These are phyloP conservation scores for Boletus pseudo-olivaceus DNA, from an alignment of 768 basidiomycete species.

Conservation along the genomic window DNA sequence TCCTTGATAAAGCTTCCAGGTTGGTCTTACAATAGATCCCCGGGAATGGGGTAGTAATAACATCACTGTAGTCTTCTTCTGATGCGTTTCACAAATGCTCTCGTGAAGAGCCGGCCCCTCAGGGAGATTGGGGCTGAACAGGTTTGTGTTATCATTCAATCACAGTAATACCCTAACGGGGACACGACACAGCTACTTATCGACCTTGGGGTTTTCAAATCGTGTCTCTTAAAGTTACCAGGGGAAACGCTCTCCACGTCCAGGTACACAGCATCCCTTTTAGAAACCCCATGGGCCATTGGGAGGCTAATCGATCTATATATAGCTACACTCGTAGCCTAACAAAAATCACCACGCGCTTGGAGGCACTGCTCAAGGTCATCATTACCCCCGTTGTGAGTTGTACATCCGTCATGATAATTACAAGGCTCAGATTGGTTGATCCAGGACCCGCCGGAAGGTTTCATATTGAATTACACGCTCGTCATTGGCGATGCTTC, in stretches of 20 bases:
- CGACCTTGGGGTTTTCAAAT: slow-evolving; percentile 85
- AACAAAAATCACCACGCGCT: slow-evolving; percentile 70
- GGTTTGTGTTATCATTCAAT: slow-evolving; percentile 36
- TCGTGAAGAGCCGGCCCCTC: slow-evolving; percentile 88
- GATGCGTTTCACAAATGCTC: slow-evolving; percentile 81
- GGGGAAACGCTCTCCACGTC: slow-evolving; percentile 59
- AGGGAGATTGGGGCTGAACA: slow-evolving; percentile 95
- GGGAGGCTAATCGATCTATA: slow-evolving; percentile 11
- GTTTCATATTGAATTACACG: slow-evolving; percentile 94
- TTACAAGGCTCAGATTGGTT: neutral
- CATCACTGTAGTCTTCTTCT: slow-evolving; percentile 61
- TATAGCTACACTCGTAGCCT: slow-evolving; percentile 79
- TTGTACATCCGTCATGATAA: slow-evolving; percentile 6
- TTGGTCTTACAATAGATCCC: slow-evolving; percentile 32
- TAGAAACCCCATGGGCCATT: neutral
- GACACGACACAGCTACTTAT: slow-evolving; percentile 63
- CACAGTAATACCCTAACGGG: slow-evolving; percentile 2
- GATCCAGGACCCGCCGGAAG: slow-evolving; percentile 83
- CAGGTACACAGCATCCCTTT: slow-evolving; percentile 39
- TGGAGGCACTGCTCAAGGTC: slow-evolving; percentile 94
- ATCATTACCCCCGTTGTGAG: slow-evolving; percentile 88
- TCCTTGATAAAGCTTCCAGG: slow-evolving; percentile 93
- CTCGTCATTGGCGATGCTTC: slow-evolving; percentile 92
- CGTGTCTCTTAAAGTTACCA: slow-evolving; percentile 78
- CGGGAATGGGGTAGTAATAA: slow-evolving; percentile 1